Percentiles rank a stretch among this genome's conserved stretches.
phyloP scores from a whole-genome alignment of 768 basidiomycete species.

The button mushroom (Agaricus bisporus) region DNA sequence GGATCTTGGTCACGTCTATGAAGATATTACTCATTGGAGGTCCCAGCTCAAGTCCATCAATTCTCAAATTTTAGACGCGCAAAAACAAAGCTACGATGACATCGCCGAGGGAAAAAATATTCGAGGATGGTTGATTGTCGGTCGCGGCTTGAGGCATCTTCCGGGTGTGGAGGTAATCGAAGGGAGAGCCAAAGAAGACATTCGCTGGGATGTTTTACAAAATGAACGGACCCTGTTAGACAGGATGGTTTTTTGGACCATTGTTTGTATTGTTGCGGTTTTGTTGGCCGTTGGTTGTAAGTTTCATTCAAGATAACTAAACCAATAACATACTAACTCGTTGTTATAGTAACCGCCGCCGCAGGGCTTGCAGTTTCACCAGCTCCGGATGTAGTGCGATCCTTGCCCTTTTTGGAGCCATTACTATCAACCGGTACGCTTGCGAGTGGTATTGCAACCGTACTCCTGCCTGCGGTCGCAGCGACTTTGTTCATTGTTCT shows the following conservation, averaged over 20 bases:
- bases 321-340: background rate
- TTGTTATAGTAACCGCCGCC: constrained; percentile 56
- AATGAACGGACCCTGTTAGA: constrained; percentile 44
- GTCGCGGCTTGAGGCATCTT: constrained; percentile 57
- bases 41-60: constrained; percentile 69
- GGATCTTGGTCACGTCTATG: constrained; percentile 59
- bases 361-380: constrained; percentile 59
- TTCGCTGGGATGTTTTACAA: constrained; percentile 75
- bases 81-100: constrained; percentile 59
- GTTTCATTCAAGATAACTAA: constrained; percentile 22
- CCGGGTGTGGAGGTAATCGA: constrained; percentile 66
- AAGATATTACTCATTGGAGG: constrained; percentile 66
- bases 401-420: constrained; percentile 55
- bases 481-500: constrained; percentile 52
- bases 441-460: constrained; percentile 58
- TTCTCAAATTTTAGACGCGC: constrained; percentile 62
- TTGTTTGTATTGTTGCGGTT: constrained; percentile 42
- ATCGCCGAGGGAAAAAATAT: constrained; percentile 66
- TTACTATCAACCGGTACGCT: constrained; percentile 44
- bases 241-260: constrained; percentile 48
- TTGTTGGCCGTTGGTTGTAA: constrained; percentile 56
- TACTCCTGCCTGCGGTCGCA: constrained; percentile 61
- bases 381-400: constrained; percentile 72
- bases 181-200: constrained; percentile 77
- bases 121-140: constrained; percentile 76